These are phyloP conservation scores for Pseudocercospora crystallina DNA, from an alignment of 2,329 filamentous ascomycete genomes.

Conservation along the genomic window DNA sequence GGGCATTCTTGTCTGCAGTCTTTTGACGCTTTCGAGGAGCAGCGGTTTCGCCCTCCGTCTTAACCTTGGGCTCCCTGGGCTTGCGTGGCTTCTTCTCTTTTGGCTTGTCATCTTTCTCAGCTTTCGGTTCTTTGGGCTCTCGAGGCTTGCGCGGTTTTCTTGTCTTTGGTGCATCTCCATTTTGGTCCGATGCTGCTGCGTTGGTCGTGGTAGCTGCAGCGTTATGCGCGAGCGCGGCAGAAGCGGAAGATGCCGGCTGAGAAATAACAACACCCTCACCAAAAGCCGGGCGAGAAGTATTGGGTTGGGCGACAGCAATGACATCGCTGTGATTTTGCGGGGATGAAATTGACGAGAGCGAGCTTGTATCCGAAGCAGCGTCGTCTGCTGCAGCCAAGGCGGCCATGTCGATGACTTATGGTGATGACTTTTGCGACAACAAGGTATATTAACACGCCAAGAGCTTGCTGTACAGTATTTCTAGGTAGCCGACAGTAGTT, in stretches of 20 bases:
- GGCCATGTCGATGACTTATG: not conserved
- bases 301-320: conserved; percentile 3
- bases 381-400: not conserved
- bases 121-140: conserved; percentile 40
- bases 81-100: conserved; percentile 48
- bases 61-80: conserved; percentile 49
- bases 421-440: not conserved
- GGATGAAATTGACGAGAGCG: conserved; percentile 10
- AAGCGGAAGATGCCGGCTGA: conserved; percentile 26
- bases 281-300: not conserved
- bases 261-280: conserved; percentile 34
- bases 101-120: conserved; percentile 39
- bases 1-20: conserved; percentile 36
- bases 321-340: conserved; percentile 8
- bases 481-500: not conserved
- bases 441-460: conserved; percentile 1
- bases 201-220: conserved; percentile 33
- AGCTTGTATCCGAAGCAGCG: conserved; percentile 9
- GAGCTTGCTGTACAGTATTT: conserved; percentile 2
- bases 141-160: conserved; percentile 40
- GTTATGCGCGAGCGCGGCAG: conserved; percentile 22
- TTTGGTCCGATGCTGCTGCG: conserved; percentile 16
- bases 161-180: conserved; percentile 26
- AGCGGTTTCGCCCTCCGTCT: conserved; percentile 29
- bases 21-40: conserved; percentile 51